Percentiles rank a stretch among this genome's conserved stretches.
Evolutionary conservation across 768 basidiomycete genomes (phyloP).

Genomic region (Suillus cothurnatus): DNA sequence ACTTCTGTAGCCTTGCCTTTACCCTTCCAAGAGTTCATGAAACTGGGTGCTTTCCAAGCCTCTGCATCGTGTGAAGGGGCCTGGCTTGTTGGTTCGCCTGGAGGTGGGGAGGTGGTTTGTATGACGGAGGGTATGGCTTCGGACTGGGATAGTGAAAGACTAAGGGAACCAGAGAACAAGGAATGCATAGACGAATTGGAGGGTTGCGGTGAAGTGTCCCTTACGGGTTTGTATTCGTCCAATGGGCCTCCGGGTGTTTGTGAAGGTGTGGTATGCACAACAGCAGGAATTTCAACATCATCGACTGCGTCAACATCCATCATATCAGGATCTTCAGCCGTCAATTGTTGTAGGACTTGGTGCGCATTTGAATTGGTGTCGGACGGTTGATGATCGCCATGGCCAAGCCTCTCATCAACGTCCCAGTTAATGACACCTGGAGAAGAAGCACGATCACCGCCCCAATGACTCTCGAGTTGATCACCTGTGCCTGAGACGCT

Average conservation of each 20-base stretch:
- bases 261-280: constrained; percentile 4
- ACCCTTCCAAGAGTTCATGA: constrained; percentile 23
- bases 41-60: constrained; percentile 36
- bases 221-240: not conserved
- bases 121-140: not conserved
- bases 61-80: constrained; percentile 25
- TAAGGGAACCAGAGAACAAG: constrained; percentile 26
- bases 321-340: not conserved
- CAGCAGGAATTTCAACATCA: constrained; percentile 9
- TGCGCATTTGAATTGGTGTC: not conserved
- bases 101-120: not conserved
- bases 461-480: not conserved
- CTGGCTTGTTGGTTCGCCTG: not conserved
- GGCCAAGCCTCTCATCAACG: not conserved
- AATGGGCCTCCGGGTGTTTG: not conserved
- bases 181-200: constrained; percentile 24
- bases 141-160: not conserved
- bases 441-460: not conserved
- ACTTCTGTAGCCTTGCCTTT: constrained; percentile 4
- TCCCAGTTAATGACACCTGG: not conserved
- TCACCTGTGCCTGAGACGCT: not conserved
- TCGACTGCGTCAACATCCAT: constrained; percentile 6
- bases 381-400: not conserved
- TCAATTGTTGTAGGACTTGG: not conserved
- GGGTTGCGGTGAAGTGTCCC: not conserved